Percentiles rank a stretch among this genome's conserved stretches.
phyloP scores from a whole-genome alignment of 441 rosid species.

The Populus hybrid region DNA sequence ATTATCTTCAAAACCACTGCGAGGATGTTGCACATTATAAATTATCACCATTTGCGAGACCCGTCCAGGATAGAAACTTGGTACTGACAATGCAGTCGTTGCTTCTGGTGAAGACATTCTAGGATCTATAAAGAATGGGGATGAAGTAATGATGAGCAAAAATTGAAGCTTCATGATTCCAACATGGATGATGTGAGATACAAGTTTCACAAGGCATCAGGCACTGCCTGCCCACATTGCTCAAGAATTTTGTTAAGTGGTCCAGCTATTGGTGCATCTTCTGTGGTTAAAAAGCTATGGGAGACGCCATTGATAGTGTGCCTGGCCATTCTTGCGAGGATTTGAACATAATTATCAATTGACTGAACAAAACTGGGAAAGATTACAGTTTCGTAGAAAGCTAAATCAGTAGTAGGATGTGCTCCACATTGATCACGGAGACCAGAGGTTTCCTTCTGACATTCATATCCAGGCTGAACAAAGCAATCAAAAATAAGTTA shows the following conservation, averaged over 20 bases:
- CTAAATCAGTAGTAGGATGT: constrained; percentile 30
- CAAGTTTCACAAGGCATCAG: constrained; percentile 36
- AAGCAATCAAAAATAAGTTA: not conserved
- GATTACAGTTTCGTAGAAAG: constrained; percentile 36
- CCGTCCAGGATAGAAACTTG: not conserved
- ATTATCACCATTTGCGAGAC: not conserved
- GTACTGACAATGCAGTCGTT: not conserved
- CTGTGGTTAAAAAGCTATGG: constrained; percentile 42
- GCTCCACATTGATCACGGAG: constrained; percentile 32
- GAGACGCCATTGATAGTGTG: constrained; percentile 35
- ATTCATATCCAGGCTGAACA: constrained; percentile 26
- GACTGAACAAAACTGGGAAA: constrained; percentile 38
- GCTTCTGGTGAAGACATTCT: not conserved
- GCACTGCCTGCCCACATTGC: constrained; percentile 51
- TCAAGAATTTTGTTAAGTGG: constrained; percentile 44
- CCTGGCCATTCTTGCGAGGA: constrained; percentile 53
- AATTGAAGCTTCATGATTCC: constrained; percentile 17
- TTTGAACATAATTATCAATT: constrained; percentile 31
- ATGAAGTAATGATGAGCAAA: not conserved
- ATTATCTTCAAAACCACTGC: not conserved
- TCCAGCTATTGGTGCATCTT: constrained; percentile 32
- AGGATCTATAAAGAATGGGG: not conserved
- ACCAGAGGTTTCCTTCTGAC: constrained; percentile 28
- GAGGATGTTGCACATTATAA: not conserved
- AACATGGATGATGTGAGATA: constrained; percentile 13